Evolutionary conservation across 306 rosid species (phyloP), one percentile per base, ranked within the genome.

Genomic region (Lithocarpus polystachyus): DNA sequence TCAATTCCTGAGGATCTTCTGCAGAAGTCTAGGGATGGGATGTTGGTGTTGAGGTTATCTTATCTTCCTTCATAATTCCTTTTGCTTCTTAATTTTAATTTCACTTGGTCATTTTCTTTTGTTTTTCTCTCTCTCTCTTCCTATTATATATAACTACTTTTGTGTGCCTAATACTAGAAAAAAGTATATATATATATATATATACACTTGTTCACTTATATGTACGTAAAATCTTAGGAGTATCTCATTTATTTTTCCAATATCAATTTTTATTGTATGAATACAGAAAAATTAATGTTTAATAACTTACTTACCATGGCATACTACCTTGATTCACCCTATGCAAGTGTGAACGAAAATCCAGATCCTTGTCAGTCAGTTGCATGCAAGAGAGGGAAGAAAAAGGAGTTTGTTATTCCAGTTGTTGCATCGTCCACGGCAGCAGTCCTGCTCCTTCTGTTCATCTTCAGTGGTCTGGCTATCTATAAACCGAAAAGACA

Each of bases 341-440:
- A 45, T 53, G 56, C 45, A 37, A 87, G 88, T 33, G 24, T 83
- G 14, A 75, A 61, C 28, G 80, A 51, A 57, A 85, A 85, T 55
- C 76, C 59, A n/a, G 52, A 53, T 75, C 56, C 79, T 28, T 72
- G 75, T 78, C 33, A 10, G 45, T 29, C 60, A 17, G 52, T 54
- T 29, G 19, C 78, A 28, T 33, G 75, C 84, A 53, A 75, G 51
- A 74, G 74, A 8, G 51, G 23, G 17, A 73, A 71, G 61, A 73
- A 79, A 53, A 64, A n/a, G 29, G 24, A 76, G 68, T n/a, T n/a
- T n/a, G n/a, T n/a, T n/a, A n/a, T n/a, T n/a, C n/a, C n/a, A n/a
- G n/a, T n/a, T n/a, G n/a, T 77, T 26, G 73, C 76, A 75, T 40
- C 81, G 17, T 2, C 68, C 65, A 31, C 79, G 2, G 3, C 28